Base-by-base conservation (phyloP, 139 green algal species). In the Chlamydomonas eustigma region DNA sequence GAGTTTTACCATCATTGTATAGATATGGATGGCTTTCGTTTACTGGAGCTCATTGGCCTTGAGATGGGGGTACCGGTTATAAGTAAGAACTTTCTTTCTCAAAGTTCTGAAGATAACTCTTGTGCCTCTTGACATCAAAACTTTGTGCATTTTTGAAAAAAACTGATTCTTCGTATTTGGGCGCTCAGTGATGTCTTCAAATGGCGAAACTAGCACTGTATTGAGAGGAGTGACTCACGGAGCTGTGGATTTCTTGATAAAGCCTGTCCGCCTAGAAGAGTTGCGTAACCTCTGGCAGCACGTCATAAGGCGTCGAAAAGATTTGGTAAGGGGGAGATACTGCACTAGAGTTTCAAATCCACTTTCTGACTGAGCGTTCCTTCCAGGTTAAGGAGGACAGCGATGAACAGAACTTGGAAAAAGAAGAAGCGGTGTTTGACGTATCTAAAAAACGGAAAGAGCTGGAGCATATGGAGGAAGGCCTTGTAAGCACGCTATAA, bases 221-320 rank as follows among this genome's bases (percentile, higher is more conserved):
- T 84, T 98, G 75, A 85, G 89, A 28, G 95, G 95, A 2, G 93
- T 99, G 1, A 98, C 91, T 1, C 93, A 98, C 75, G 95, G 95
- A 6, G 95, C 95, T 0, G 93, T 96, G 1, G 95, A 99, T 83
- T 98, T 97, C 64, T 82, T 99, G 0, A 95, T 99, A 71, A 99
- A 99, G 77, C 95, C 95, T 25, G 93, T 99, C 25, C 88, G 95
- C 1, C 89, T 97, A 24, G 93, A 98, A 82, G 95, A 98, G 86
- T 86, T 98, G 36, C 80, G 88, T 2, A 97, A 97, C 76, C 89
- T 98, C 4, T 99, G 95, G 95, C 95, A 98, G 87, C 95, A 98
- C 78, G 94, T 98, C 3, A 82, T 98, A 4, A 81, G 93, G 1
- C 82, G 91, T 12, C 79, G 74, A 34, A 58, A 74, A 36, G 76